Evolutionary conservation across 345 rosid genomes (phyloP).

Genomic region (Abelmoschus esculentus): DNA sequence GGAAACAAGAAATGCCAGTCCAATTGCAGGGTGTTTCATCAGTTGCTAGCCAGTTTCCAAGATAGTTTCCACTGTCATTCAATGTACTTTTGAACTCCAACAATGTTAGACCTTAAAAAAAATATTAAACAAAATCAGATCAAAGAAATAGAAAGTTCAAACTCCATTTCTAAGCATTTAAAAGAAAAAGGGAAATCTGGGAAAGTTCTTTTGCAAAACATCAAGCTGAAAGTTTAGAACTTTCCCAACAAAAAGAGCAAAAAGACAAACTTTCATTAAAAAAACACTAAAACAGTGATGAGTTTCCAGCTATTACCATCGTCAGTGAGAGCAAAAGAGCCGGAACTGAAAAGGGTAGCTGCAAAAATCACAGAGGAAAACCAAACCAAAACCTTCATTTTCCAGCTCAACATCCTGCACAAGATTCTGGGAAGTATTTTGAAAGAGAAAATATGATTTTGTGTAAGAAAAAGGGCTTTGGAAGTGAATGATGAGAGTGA

Average conservation of each 20-base stretch:
- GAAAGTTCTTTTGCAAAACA: neutral
- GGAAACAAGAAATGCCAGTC: conserved; percentile 84
- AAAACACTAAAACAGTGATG: neutral
- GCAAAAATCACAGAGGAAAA: conserved; percentile 23
- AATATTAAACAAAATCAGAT: neutral
- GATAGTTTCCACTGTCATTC: conserved; percentile 65
- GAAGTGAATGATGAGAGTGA: conserved; percentile 19
- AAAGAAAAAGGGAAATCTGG: neutral
- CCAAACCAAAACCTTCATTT: conserved; percentile 27
- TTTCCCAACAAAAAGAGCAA: neutral
- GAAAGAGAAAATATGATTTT: neutral
- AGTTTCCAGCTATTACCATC: conserved; percentile 42
- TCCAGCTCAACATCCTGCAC: neutral
- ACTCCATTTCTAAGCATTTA: neutral
- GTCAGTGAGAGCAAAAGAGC: conserved; percentile 41
- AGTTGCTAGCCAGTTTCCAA: conserved; percentile 66
- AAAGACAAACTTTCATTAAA: neutral
- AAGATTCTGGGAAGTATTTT: neutral
- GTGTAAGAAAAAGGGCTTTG: neutral
- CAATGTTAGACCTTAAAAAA: conserved; percentile 53
- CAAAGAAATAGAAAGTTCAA: conserved; percentile 14
- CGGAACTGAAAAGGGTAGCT: conserved; percentile 31
- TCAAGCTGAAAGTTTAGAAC: neutral
- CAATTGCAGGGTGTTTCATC: conserved; percentile 82
- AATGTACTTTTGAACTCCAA: conserved; percentile 59